These are phyloP conservation scores for Lachancea waltii DNA, from an alignment of 805 yeast genomes.

Conservation along the genomic window DNA sequence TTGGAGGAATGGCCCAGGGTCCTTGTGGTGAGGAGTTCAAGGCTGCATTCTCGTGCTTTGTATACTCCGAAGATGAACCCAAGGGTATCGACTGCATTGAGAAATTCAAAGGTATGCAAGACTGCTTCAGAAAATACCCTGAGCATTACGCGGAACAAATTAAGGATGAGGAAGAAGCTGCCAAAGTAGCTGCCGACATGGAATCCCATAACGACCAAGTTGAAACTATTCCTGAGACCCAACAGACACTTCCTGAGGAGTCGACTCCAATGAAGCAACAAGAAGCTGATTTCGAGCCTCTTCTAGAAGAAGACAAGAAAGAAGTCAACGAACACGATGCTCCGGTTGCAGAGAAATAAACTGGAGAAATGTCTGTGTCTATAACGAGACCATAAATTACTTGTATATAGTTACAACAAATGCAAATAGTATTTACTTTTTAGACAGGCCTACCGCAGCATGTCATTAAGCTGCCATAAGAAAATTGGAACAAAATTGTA, in stretches of 20 bases:
- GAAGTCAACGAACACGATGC: not conserved
- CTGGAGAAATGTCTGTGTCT: too few species aligned
- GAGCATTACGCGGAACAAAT: conserved; percentile 91
- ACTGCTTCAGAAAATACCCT: conserved; percentile 87
- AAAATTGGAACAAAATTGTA: conserved; percentile 17
- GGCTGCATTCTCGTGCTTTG: conserved; percentile 91
- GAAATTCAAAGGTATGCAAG: conserved; percentile 86
- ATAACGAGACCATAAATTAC: too few species aligned
- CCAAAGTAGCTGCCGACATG: conserved; percentile 20
- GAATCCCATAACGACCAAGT: conserved; percentile 10
- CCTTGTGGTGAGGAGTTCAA: conserved; percentile 97
- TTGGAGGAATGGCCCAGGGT: conserved; percentile 98
- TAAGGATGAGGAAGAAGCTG: conserved; percentile 62
- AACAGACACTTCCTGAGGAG: conserved; percentile 7
- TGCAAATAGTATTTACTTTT: too few species aligned
- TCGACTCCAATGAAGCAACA: conserved; percentile 15
- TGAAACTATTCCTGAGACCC: conserved; percentile 6
- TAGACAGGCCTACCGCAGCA: too few species aligned
- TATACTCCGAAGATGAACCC: conserved; percentile 89
- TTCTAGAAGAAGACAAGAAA: conserved; percentile 9
- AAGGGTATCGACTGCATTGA: conserved; percentile 94
- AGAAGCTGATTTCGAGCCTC: conserved; percentile 13
- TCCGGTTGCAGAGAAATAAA: not conserved
- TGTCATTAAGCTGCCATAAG: conserved; percentile 12
- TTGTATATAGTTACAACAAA: too few species aligned